Base-by-base conservation (phyloP, 192 early-diverging fungal genomes). In the Mortierella hygrophila region DNA sequence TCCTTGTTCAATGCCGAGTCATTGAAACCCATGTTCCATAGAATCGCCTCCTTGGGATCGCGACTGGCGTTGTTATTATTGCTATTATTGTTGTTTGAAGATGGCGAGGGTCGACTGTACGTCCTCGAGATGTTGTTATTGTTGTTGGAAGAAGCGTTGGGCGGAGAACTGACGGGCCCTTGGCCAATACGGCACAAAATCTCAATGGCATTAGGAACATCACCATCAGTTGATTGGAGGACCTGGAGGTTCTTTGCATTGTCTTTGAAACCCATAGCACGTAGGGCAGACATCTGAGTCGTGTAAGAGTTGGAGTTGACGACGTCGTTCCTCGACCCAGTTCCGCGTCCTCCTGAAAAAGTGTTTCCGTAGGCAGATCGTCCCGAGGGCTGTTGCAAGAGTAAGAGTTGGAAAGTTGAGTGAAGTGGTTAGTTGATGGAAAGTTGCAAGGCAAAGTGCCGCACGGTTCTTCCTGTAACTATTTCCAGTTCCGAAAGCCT, bases 211-310 rank as follows among this genome's bases (percentile, higher is more conserved):
- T 90, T 89, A 11, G 94, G 93, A 20, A 98, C 86, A 65, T 94
- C 92, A n/a, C 95, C 95, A 20, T 91, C 91, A 15, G 94, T 93
- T 23, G 92, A 89, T 70, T 91, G 90, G 35, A 99, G 90, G 1
- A 96, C 96, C 60, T 88, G 88, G 9, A 93, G 89, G 88, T 93
- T 95, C 71, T 89, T 85, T 20, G 89, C 85, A 47, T 93, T 90
- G 79, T 97, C 94, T 11, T 82, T 89, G 85, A 99, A 99, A n/a
- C 98, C 98, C 96, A 98, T 94, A 68, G 93, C 92, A 10, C 85
- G 92, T 60, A 95, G 81, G 42, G 76, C 74, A 3, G 81, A 68
- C 71, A 75, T 85, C 72, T 74, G 83, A 47, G 72, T 69, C 6
- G 83, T 70, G 87, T 91, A 55, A 88, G 90, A 40, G 79, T 90